These are phyloP conservation scores for Camellia granthamiana DNA, from an alignment of 148 eudicot genomes.

Conservation along the genomic window DNA sequence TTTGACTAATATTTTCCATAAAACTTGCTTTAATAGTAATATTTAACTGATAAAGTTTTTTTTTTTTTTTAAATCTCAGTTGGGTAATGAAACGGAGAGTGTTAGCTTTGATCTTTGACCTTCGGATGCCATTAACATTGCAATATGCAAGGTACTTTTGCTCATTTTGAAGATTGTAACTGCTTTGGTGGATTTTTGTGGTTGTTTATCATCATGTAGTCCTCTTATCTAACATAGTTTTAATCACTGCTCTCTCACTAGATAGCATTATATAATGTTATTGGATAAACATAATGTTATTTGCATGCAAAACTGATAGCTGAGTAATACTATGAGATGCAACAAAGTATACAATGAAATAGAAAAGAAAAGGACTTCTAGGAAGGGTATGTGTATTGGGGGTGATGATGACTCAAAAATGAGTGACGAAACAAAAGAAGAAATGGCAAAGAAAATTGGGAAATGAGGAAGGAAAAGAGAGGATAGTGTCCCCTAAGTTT, in stretches of 20 bases:
- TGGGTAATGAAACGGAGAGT: conserved; percentile 61
- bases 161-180: background rate
- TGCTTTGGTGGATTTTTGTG: background rate
- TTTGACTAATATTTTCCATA: background rate
- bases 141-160: conserved; percentile 84
- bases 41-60: background rate
- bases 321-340: background rate
- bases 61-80: conserved; percentile 32
- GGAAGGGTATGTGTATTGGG: no score
- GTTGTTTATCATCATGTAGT: background rate
- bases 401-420: no score
- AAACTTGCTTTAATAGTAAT: background rate
- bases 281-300: background rate
- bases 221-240: background rate
- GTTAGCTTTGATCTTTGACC: conserved; percentile 91
- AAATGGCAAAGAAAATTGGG: no score
- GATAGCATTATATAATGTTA: background rate
- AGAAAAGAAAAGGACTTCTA: no score
- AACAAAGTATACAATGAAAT: no score
- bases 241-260: background rate
- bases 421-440: no score
- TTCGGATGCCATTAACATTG: conserved; percentile 96
- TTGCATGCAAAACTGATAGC: background rate
- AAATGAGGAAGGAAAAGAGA: no score
- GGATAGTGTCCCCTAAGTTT: no score